Percentiles rank a stretch among this genome's conserved stretches.
These are phyloP conservation scores for Microcera coccophila DNA, from an alignment of 2,329 filamentous ascomycete genomes.

Conservation along the genomic window DNA sequence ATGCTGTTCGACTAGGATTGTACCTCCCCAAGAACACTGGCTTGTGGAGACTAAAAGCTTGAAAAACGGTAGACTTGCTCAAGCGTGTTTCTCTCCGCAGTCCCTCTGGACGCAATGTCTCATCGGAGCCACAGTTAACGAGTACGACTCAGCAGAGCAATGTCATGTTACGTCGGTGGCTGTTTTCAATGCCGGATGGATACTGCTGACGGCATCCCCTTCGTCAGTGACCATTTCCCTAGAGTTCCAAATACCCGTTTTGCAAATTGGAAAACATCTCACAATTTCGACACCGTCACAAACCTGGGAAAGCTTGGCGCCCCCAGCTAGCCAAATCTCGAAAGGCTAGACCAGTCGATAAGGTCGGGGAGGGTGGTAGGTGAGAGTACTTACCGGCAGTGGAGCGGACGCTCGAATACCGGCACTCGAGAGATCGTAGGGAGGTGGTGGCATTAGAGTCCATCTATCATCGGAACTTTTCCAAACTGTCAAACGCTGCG, in stretches of 20 bases:
- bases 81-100: conserved; percentile 5
- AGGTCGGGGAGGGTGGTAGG: neutral
- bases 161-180: conserved; percentile 27
- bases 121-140: conserved; percentile 8
- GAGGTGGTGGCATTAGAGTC: neutral
- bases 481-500: neutral
- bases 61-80: neutral
- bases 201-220: conserved; percentile 25
- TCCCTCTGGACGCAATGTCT: conserved; percentile 17
- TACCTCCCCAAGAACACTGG: conserved; percentile 9
- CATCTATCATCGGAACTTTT: neutral
- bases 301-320: conserved; percentile 7
- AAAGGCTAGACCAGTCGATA: conserved; percentile 6
- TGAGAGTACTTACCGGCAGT: neutral
- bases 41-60: conserved; percentile 10
- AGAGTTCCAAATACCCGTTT: conserved; percentile 8
- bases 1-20: conserved; percentile 21
- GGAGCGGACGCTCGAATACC: neutral
- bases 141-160: conserved; percentile 17
- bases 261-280: conserved; percentile 4
- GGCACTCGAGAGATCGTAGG: too few relatives aligned
- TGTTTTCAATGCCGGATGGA: conserved; percentile 18
- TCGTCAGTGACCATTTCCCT: conserved; percentile 7
- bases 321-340: conserved; percentile 6
- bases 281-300: neutral